Evolutionary conservation across 305 asterid genomes (phyloP), one percentile per base, ranked within the genome.

Genomic region (Euphrasia arctica): DNA sequence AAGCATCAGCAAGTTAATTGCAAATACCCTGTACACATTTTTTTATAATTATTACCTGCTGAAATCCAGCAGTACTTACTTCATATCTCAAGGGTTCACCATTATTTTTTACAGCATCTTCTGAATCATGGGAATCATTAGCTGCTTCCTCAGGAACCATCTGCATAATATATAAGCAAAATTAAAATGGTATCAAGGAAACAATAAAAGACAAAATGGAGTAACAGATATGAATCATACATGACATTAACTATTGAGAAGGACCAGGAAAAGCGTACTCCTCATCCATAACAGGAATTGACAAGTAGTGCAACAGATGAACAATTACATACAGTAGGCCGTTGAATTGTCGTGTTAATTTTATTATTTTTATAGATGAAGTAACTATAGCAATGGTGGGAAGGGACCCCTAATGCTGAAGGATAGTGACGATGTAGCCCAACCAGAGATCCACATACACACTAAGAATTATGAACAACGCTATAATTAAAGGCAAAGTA

Each of bases 21-120:
- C 32, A 36, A 58, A 71, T 49, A 32, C 62, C 48, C 60, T 25
- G 58, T 56, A 18, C 22, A 18, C 22, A 18, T 18, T 0, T 18
- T 18, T 18, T 18, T 18, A 18, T 25, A 27, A 54, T 9, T 68
- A 74, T 56, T 81, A 90, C 97, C 97, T 82, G 90, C 71, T 71
- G 95, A 73, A 49, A 66, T 76, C 76, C 82, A 59, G 66, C 51
- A 72, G 71, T 66, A 76, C n/a, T 69, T 55, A 75, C 77, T 60
- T 73, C 86, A 71, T 36, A 66, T 51, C 62, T 71, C 56, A 62
- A 55, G 64, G 73, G 69, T 73, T 82, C 90, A 65, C 41, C 14
- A n/a, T 56, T 36, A 62, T 27, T 14, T 59, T 54, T 67, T 36
- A 14, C 42, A 13, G 72, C 75, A 57, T 66, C 75, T 62, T 62